phyloP scores from a whole-genome alignment of 805 yeast species.

The Kuraishia hungarica region DNA sequence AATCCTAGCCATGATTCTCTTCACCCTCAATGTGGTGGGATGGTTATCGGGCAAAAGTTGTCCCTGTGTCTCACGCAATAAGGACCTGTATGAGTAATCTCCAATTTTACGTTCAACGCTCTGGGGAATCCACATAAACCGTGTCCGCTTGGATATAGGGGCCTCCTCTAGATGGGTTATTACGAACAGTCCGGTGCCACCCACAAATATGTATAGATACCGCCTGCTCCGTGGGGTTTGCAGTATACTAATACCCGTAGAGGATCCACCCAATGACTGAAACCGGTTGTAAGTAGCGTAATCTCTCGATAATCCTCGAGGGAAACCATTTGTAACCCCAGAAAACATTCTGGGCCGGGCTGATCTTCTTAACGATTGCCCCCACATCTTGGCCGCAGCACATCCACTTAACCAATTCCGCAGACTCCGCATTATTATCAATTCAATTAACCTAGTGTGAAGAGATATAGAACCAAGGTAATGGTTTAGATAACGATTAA shows the following conservation, averaged over 20 bases:
- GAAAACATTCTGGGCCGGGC: neutral
- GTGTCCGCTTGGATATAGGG: conserved; percentile 64
- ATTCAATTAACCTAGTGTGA: neutral
- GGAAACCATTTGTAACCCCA: neutral
- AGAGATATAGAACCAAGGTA: neutral
- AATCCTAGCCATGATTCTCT: conserved; percentile 54
- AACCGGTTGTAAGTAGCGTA: conserved; percentile 1
- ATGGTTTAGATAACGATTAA: no score
- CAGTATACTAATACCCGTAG: neutral
- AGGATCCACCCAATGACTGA: neutral
- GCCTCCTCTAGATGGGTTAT: conserved; percentile 63
- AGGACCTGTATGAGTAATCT: conserved; percentile 50
- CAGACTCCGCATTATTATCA: neutral
- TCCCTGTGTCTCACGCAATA: conserved; percentile 43
- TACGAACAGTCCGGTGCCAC: conserved; percentile 27
- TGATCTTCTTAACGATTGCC: neutral
- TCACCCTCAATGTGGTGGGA: conserved; percentile 50
- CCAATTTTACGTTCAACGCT: conserved; percentile 60
- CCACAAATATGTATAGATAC: conserved; percentile 23
- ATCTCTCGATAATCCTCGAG: neutral
- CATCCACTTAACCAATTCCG: neutral
- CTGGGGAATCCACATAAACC: conserved; percentile 67
- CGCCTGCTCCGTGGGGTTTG: conserved; percentile 5
- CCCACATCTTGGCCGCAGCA: neutral
- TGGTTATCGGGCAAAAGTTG: conserved; percentile 53